These are phyloP conservation scores for Rhynchosporium graminicola DNA, from an alignment of 2,329 filamentous ascomycete species.

Conservation along the genomic window DNA sequence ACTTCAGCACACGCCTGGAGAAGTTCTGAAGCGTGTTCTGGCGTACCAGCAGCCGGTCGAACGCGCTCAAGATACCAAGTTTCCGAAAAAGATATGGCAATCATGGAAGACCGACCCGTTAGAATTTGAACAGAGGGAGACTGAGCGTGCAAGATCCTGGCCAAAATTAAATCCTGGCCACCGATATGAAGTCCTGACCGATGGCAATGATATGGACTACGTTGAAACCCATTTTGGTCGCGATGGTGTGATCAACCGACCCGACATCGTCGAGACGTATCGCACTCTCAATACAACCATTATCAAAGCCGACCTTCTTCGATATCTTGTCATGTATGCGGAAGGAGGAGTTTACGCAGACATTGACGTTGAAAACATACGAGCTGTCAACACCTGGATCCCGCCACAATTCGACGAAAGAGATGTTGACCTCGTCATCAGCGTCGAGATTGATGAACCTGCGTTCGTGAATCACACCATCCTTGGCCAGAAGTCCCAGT, in stretches of 20 bases:
- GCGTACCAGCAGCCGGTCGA: slow-evolving; percentile 15
- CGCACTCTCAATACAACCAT: slow-evolving; percentile 61
- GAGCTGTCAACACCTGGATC: slow-evolving; percentile 57
- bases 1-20: slow-evolving; percentile 14
- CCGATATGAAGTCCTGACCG: slow-evolving; percentile 53
- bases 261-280: slow-evolving; percentile 65
- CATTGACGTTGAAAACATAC: slow-evolving; percentile 58
- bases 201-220: slow-evolving; percentile 66
- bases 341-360: slow-evolving; percentile 55
- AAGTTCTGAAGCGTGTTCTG: slow-evolving; percentile 19
- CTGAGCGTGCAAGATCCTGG: slow-evolving; percentile 63
- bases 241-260: slow-evolving; percentile 64
- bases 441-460: slow-evolving; percentile 72
- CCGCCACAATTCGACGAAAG: slow-evolving; percentile 60
- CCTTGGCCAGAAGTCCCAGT: slow-evolving; percentile 66
- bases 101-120: slow-evolving; percentile 72
- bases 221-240: slow-evolving; percentile 69
- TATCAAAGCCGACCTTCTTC: slow-evolving; percentile 65
- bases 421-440: slow-evolving; percentile 68
- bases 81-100: slow-evolving; percentile 73
- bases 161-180: slow-evolving; percentile 63
- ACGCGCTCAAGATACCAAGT: slow-evolving; percentile 39
- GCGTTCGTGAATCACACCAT: slow-evolving; percentile 64
- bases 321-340: slow-evolving; percentile 68
- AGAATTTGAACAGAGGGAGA: slow-evolving; percentile 64